A percentile compares a stretch with the other conserved stretches of the same genome.
phyloP scores from a whole-genome alignment of 1,139 yeast species.

The Scheffersomyces lignicola region DNA sequence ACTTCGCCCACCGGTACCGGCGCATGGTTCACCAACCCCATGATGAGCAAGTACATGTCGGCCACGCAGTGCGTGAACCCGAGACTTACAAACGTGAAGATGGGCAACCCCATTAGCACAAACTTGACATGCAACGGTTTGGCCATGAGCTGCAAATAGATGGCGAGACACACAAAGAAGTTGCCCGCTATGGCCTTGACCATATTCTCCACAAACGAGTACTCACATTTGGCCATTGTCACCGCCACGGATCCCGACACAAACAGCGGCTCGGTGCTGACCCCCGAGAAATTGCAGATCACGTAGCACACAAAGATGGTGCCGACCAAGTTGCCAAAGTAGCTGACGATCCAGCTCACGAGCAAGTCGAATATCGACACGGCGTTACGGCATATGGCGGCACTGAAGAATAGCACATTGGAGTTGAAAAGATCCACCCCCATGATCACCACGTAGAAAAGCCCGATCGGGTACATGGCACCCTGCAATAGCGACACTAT shows the following conservation, averaged over 20 bases:
- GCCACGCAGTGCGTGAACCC: conserved; percentile 83
- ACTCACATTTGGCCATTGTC: conserved; percentile 46
- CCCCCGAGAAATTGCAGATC: conserved; percentile 55
- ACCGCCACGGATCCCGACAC: conserved; percentile 48
- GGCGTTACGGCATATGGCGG: conserved; percentile 67
- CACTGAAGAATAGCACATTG: conserved; percentile 66
- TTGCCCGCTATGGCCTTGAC: conserved; percentile 73
- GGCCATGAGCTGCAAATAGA: conserved; percentile 73
- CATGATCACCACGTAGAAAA: conserved; percentile 69
- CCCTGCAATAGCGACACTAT: conserved; percentile 56
- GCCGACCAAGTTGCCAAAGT: conserved; percentile 64
- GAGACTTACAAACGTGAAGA: conserved; percentile 69
- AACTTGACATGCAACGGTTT: conserved; percentile 80
- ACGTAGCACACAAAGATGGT: conserved; percentile 66
- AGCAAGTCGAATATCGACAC: conserved; percentile 60
- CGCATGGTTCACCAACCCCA: conserved; percentile 68
- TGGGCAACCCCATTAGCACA: conserved; percentile 61
- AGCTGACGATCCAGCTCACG: conserved; percentile 70
- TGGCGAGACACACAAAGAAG: conserved; percentile 71
- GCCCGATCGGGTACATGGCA: conserved; percentile 61
- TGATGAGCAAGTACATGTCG: conserved; percentile 67
- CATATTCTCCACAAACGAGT: conserved; percentile 57
- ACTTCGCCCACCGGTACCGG: conserved; percentile 59
- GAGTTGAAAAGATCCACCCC: conserved; percentile 78
- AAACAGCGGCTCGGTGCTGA: conserved; percentile 39